These are phyloP conservation scores for Xylariaceae sp. DNA, from an alignment of 2,329 filamentous ascomycete species.

Conservation along the genomic window DNA sequence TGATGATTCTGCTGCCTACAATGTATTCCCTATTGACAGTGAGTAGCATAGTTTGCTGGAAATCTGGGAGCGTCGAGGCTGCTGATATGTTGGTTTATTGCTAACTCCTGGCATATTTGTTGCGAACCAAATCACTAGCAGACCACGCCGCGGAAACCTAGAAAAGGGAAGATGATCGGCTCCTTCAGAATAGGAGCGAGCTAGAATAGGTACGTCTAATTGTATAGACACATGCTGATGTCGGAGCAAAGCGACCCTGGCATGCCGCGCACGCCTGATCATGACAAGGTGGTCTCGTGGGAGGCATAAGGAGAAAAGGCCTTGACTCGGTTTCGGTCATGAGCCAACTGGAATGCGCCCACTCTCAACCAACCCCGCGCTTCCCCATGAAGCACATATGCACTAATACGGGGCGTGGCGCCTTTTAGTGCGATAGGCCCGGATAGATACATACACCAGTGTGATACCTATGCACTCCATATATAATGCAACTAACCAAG, in stretches of 20 bases:
- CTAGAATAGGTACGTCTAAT: too few species aligned
- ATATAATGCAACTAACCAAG: background rate
- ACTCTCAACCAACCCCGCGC: conserved; percentile 21
- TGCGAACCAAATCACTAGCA: too few species aligned
- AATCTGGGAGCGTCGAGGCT: too few species aligned
- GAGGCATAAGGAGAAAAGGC: conserved; percentile 3
- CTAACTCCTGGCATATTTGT: too few species aligned
- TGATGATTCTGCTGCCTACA: too few species aligned
- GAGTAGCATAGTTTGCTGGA: too few species aligned
- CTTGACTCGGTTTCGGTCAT: conserved; percentile 14
- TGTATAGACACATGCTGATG: background rate
- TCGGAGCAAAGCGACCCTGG: conserved; percentile 11
- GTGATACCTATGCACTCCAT: background rate
- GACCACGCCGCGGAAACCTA: too few species aligned
- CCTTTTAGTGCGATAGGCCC: background rate
- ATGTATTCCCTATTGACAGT: background rate
- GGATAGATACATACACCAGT: background rate
- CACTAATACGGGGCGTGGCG: background rate
- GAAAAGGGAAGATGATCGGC: too few species aligned
- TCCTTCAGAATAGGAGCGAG: too few species aligned
- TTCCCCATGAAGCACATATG: conserved; percentile 4
- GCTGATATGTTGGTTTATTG: too few species aligned
- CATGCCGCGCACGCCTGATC: conserved; percentile 4
- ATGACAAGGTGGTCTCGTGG: conserved; percentile 15
- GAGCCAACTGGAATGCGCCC: conserved; percentile 20